Evolutionary conservation across 1,139 yeast species (phyloP), one percentile per base, ranked within the genome.

Genomic region (Hemisphaericaspora subhashii): DNA sequence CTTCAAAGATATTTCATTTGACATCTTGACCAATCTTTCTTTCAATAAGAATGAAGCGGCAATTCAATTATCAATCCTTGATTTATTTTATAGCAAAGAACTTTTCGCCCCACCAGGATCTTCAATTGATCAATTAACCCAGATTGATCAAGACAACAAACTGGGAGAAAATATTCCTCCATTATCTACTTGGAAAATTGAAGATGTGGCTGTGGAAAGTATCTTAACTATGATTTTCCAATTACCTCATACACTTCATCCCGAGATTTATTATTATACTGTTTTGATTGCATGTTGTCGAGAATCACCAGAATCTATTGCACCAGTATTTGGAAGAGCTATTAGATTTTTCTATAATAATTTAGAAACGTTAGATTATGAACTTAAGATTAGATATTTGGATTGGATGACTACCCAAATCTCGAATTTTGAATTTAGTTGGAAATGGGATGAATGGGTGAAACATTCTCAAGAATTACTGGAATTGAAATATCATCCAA

Each of bases 361-460:
- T 55, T 62, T 86, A 41, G 81, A 77, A 28, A 66, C 75, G 2
- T 66, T 89, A 42, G 97, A 90, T 58, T 80, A 80, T 48, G 97
- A 89, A 59, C 67, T 86, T 39, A 77, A 82, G 48, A 73, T 79
- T 47, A 72, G 92, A 45, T 86, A 80, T 50, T 68, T 88, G 54
- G 95, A 87, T 60, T 94, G 98, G 98, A 84, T 94, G 73, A 77
- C 95, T 3, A 84, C 87, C 42, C 98, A 94, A 63, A 77, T 94
- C 57, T 85, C 95, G 51, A 92, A 92, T 60, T 94, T 92, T 62
- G 90, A 86, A 45, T 94, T 88, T 62, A 86, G 92, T 33, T 94
- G 99, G 99, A 89, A 89, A 57, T 92, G 99, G 99, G 83, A 80
- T 48, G 98, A 90, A 60, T 94, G 98, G 98, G 80, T 77, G 32